Evolutionary conservation across 257 asterid species (phyloP), one percentile per base, ranked within the genome.

Genomic region (Datura wrightii): DNA sequence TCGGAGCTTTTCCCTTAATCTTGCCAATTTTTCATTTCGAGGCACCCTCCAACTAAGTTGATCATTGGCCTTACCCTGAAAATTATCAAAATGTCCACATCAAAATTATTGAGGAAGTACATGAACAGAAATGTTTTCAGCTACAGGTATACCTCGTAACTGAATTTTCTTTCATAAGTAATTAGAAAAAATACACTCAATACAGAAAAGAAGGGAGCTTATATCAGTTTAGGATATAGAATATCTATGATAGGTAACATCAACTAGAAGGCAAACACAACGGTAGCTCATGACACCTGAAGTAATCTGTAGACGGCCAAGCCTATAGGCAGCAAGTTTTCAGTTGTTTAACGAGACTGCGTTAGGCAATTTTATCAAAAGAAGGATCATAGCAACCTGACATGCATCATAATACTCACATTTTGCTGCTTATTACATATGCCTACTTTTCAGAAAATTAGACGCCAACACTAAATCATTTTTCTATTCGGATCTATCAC

Each of bases 31-130:
- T 92, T 97, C 99, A 82, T 92, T 90, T 84, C 93, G 94, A 78
- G 91, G 94, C 85, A 95, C 92, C 86, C 93, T 89, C 97, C 96
- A 97, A 88, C 94, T 92, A 69, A 89, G 92, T 89, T 97, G 99
- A 91, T 97, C 98, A 88, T 97, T 98, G 63, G 98, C 98, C 91
- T 93, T 95, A 65, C 99, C 96, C 99, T 97, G 86, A 83, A 14
- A 81, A 71, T 53, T 31, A 86, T 24, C 60, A 52, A 19, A 79
- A 59, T 82, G 55, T 58, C 37, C 52, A 31, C 31, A 76, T 50
- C 24, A 50, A 76, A 78, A 78, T 8, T n/a, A 78, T 78, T 78
- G 31, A 34, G 63, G 2, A 78, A 52, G 13, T 76, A 50, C 10
- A 78, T 50, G 48, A 50, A 50, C 24, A 78, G 15, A 78, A 31